Evolutionary conservation across 2,329 filamentous ascomycete genomes (phyloP).

Genomic region (Truncatella angustata): DNA sequence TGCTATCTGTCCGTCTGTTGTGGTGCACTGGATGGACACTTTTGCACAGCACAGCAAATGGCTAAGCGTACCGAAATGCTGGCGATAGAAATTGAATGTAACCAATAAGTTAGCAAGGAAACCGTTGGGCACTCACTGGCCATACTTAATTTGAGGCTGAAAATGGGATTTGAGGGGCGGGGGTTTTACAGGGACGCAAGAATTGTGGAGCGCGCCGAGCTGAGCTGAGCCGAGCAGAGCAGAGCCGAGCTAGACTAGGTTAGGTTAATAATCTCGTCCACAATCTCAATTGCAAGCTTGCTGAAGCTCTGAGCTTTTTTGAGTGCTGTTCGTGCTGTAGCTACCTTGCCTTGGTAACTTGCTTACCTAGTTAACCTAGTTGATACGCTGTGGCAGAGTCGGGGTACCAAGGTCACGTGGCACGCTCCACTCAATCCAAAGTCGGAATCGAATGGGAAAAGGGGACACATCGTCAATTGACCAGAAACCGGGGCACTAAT

Average conservation of each 20-base stretch:
- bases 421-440: not conserved
- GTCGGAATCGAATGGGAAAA: no score
- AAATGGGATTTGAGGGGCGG: not conserved
- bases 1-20: no score
- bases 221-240: not conserved
- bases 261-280: not conserved
- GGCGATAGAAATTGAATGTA: not conserved
- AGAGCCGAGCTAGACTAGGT: not conserved
- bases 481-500: not conserved
- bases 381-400: not conserved
- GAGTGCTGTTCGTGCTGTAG: no score
- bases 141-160: not conserved
- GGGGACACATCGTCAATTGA: conserved; percentile 8
- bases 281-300: conserved; percentile 4
- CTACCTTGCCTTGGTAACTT: no score
- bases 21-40: no score
- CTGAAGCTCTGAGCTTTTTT: conserved; percentile 1
- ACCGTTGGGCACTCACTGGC: not conserved
- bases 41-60: no score
- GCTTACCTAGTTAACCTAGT: not conserved
- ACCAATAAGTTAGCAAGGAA: not conserved
- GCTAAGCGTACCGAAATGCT: not conserved
- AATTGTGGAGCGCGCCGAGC: not conserved
- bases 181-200: not conserved
- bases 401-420: not conserved